phyloP scores from a whole-genome alignment of 371 early-diverging fungal genomes.

The Cokeromyces recurvatus region DNA sequence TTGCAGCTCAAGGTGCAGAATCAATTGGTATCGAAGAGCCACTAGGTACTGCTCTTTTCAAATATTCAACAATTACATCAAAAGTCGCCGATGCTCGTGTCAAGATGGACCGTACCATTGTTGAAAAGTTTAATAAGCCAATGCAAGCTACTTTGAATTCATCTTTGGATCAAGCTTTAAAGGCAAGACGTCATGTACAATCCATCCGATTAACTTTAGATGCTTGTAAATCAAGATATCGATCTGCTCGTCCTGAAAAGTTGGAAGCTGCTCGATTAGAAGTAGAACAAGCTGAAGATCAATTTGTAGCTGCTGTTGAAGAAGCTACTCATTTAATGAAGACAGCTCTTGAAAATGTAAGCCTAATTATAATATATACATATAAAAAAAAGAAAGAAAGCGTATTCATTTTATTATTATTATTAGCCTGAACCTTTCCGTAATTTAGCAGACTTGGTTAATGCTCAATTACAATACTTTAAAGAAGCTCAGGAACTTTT shows the following conservation, averaged over 20 bases:
- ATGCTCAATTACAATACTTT: slow-evolving; percentile 80
- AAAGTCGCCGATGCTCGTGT: slow-evolving; percentile 74
- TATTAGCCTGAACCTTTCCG: slow-evolving; percentile 82
- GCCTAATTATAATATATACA: slow-evolving; percentile 5
- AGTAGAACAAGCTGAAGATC: slow-evolving; percentile 86
- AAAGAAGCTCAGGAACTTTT: slow-evolving; percentile 77
- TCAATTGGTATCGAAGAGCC: slow-evolving; percentile 73
- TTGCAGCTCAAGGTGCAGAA: slow-evolving; percentile 49
- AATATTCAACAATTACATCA: slow-evolving; percentile 78
- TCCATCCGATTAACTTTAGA: slow-evolving; percentile 79
- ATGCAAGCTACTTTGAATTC: slow-evolving; percentile 65
- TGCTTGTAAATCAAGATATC: slow-evolving; percentile 72
- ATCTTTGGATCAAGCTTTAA: slow-evolving; percentile 73
- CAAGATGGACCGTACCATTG: slow-evolving; percentile 67
- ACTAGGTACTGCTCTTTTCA: slow-evolving; percentile 74
- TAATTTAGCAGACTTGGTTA: slow-evolving; percentile 77
- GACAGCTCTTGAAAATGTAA: slow-evolving; percentile 75
- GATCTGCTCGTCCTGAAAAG: slow-evolving; percentile 65
- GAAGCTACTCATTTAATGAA: slow-evolving; percentile 92
- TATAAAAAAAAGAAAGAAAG: too few species aligned
- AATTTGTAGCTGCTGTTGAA: slow-evolving; percentile 86
- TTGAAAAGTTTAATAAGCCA: slow-evolving; percentile 72
- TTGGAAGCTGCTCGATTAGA: slow-evolving; percentile 73
- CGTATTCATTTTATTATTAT: too few species aligned
- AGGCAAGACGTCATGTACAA: slow-evolving; percentile 77